Evolutionary conservation across 495 filamentous ascomycete genomes (phyloP).

Genomic region (Aspergillus indologenus): DNA sequence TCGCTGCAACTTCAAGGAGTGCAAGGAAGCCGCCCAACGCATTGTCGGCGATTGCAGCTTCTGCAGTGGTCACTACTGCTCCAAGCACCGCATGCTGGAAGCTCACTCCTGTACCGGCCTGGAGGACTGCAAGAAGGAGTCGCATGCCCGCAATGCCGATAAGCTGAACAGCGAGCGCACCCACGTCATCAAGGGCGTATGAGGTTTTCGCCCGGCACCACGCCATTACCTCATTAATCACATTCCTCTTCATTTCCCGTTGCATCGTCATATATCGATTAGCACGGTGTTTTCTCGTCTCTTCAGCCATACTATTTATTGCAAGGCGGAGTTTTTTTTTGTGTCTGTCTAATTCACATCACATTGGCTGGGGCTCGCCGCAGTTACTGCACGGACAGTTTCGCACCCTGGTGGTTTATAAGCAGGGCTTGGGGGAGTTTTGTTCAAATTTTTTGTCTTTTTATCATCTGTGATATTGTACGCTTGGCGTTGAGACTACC

Average conservation of each 20-base stretch:
- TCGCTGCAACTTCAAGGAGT: slow-evolving; percentile 83
- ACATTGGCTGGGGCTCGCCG: slow-evolving; percentile 13
- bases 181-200: slow-evolving; percentile 62
- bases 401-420: slow-evolving; percentile 13
- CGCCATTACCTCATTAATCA: neutral
- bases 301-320: neutral
- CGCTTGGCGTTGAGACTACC: slow-evolving; percentile 22
- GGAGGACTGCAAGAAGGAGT: slow-evolving; percentile 96
- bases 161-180: slow-evolving; percentile 90
- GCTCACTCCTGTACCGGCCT: slow-evolving; percentile 90
- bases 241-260: slow-evolving; percentile 4
- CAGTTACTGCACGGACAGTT: slow-evolving; percentile 14
- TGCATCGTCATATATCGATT: slow-evolving; percentile 18
- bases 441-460: slow-evolving; percentile 11
- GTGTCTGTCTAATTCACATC: slow-evolving; percentile 7
- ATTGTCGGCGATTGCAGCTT: slow-evolving; percentile 97
- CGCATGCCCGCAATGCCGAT: slow-evolving; percentile 84
- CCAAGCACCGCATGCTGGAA: slow-evolving; percentile 88
- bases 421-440: slow-evolving; percentile 18
- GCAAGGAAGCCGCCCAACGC: slow-evolving; percentile 77
- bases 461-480: slow-evolving; percentile 15
- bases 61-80: slow-evolving; percentile 90
- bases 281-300: slow-evolving; percentile 35
- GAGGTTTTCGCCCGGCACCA: slow-evolving; percentile 13
- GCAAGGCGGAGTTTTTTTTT: slow-evolving; percentile 9